Evolutionary conservation across 2,329 filamentous ascomycete genomes (phyloP), one percentile per base, ranked within the genome.

Genomic region (Colletotrichum phormii): DNA sequence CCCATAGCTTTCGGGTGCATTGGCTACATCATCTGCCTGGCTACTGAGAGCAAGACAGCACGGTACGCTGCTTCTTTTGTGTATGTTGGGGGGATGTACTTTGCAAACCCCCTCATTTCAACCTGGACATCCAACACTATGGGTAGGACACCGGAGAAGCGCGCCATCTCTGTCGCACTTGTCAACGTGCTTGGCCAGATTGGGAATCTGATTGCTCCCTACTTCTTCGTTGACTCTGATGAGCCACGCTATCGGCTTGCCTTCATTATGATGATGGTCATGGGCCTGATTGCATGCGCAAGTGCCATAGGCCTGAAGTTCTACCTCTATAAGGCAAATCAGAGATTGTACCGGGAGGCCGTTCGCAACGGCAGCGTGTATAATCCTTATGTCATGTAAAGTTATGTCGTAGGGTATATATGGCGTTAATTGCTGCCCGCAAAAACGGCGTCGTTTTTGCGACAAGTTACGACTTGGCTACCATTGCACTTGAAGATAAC

Each of bases 171-270:
- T 0, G 77, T 76, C 2, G 77, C 77, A 0, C 54, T 74, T 6
- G 72, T 73, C 62, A 73, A 73, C 8, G 71, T 73, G 6, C 53
- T 73, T 4, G 72, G 72, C 2, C 72, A 74, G 55, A 65, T 74
- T 60, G 37, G 78, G 0, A 80, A 79, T 51, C 72, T 80, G 18
- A 77, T 76, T 55, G 77, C 77, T 1, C 78, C 78, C 0, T 79
- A 79, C 55, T 80, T 79, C 67, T 80, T 80, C 46, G 74, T 72
- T 1, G 42, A 73, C 2, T 66, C 54, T 5, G 77, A 79, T 24
- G 76, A 75, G 1, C 78, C 77, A 0, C 75, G 77, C 1, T 78
- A 78, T 22, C 24, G 70, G 4, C 74, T 75, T 37, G 78, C 78
- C 0, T 78, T 76, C 18, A 59, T 79, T 0, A 57, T 79, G 6